phyloP scores from a whole-genome alignment of 371 early-diverging fungal species.

The Dichotomocladium elegans region DNA sequence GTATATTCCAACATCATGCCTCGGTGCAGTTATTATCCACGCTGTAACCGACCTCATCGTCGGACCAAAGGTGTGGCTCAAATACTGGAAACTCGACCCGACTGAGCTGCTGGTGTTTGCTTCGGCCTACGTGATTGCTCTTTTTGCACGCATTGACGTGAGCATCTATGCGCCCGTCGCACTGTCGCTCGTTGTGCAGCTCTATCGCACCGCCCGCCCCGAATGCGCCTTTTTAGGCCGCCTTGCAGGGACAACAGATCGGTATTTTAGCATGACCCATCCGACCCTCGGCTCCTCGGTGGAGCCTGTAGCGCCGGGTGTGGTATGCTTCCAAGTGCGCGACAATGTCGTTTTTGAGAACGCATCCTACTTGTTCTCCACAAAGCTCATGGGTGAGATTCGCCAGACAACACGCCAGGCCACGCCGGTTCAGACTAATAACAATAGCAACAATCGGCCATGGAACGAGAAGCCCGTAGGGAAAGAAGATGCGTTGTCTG shows the following conservation, averaged over 20 bases:
- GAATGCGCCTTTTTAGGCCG: slow-evolving; percentile 29
- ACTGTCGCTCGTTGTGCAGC: slow-evolving; percentile 59
- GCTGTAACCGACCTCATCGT: slow-evolving; percentile 61
- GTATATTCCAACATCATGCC: slow-evolving; percentile 74
- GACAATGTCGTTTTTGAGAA: slow-evolving; percentile 77
- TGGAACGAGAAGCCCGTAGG: slow-evolving; percentile 33
- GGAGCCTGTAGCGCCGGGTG: slow-evolving; percentile 45
- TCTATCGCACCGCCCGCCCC: slow-evolving; percentile 69
- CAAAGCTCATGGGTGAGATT: slow-evolving; percentile 40
- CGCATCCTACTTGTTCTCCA: slow-evolving; percentile 45
- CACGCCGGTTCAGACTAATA: slow-evolving; percentile 16
- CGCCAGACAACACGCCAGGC: slow-evolving; percentile 29
- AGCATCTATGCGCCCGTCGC: slow-evolving; percentile 66
- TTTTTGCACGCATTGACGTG: slow-evolving; percentile 63
- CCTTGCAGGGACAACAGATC: slow-evolving; percentile 22
- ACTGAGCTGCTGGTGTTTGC: slow-evolving; percentile 35
- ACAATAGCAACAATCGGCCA: slow-evolving; percentile 37
- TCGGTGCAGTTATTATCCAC: slow-evolving; percentile 76
- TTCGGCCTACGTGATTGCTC: slow-evolving; percentile 43
- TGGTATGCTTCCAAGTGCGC: slow-evolving; percentile 63
- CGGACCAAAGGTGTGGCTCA: slow-evolving; percentile 46
- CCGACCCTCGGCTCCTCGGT: slow-evolving; percentile 9
- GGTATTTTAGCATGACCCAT: slow-evolving; percentile 18
- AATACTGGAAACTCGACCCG: slow-evolving; percentile 35
- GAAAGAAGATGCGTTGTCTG: slow-evolving; percentile 24